A percentile compares a stretch with the other conserved stretches of the same genome.
Evolutionary conservation across 495 filamentous ascomycete genomes (phyloP).

Genomic region (Thozetella sp.): DNA sequence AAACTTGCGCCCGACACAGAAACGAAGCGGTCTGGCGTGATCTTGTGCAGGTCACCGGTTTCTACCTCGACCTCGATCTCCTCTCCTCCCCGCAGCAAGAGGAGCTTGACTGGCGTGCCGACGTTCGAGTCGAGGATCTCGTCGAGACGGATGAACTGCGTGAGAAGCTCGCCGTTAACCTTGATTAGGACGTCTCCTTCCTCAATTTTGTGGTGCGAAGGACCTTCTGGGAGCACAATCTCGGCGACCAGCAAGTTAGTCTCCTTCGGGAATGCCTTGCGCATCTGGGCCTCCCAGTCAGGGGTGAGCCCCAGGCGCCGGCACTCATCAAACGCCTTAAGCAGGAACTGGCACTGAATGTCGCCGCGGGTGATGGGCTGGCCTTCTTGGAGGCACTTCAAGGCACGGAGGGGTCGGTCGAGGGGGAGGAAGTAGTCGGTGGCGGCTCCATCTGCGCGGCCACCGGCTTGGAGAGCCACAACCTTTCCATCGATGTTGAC

Average conservation of each 20-base stretch:
- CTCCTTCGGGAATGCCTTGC: conserved; percentile 84
- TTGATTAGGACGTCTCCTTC: conserved; percentile 96
- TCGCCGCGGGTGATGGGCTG: conserved; percentile 81
- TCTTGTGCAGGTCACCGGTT: conserved; percentile 90
- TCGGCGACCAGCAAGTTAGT: conserved; percentile 97
- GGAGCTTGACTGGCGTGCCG: conserved; percentile 68
- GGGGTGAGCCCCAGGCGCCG: conserved; percentile 82
- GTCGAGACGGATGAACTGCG: conserved; percentile 92
- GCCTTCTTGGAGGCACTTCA: conserved; percentile 79
- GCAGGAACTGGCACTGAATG: conserved; percentile 97
- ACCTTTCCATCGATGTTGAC: conserved; percentile 94
- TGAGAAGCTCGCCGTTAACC: conserved; percentile 92
- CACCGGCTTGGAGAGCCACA: conserved; percentile 92
- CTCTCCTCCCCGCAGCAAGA: conserved; percentile 86
- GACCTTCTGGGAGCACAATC: conserved; percentile 89
- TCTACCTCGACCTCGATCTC: conserved; percentile 83
- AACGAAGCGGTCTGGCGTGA: conserved; percentile 94
- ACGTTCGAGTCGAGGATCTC: conserved; percentile 91
- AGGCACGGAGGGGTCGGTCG: conserved; percentile 82
- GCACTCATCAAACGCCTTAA: conserved; percentile 98
- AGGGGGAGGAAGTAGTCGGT: conserved; percentile 98
- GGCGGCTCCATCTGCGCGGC: conserved; percentile 89
- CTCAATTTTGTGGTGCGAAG: conserved; percentile 79
- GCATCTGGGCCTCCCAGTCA: conserved; percentile 82
- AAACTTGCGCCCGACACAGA: conserved; percentile 92